Conservation (phyloP, 148 eudicot genomes). For the Rhododendron ferrugineum region DNA sequence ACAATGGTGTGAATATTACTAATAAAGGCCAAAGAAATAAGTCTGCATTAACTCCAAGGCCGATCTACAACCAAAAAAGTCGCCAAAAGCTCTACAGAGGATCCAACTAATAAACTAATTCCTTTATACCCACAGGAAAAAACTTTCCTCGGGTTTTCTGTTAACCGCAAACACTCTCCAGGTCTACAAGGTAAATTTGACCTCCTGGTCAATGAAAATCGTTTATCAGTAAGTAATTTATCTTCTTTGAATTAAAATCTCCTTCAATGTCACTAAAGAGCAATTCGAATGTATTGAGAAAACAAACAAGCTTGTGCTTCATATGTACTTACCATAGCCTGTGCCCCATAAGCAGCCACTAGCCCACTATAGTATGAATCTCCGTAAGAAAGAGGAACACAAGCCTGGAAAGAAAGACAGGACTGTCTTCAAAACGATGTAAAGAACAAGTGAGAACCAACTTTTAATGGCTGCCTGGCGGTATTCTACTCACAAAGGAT, state of each 20-base stretch:
- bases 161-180: neutral
- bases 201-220: neutral
- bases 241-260: neutral
- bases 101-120: neutral
- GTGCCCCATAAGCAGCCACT: constrained; percentile 36
- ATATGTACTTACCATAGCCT: constrained; percentile 43
- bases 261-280: neutral
- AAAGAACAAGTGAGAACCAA: neutral
- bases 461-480: neutral
- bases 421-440: neutral
- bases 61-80: neutral
- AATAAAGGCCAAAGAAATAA: neutral
- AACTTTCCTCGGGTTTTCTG: neutral
- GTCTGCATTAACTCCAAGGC: neutral
- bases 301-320: constrained; percentile 1
- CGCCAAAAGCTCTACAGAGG: neutral
- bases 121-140: neutral
- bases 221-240: neutral
- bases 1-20: neutral
- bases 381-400: constrained; percentile 27
- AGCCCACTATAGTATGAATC: constrained; percentile 40
- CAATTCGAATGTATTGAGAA: neutral
- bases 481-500: constrained; percentile 38
- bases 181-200: neutral
- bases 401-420: constrained; percentile 34